Conservation (phyloP, 768 basidiomycete genomes). For the Collybia sordida region DNA sequence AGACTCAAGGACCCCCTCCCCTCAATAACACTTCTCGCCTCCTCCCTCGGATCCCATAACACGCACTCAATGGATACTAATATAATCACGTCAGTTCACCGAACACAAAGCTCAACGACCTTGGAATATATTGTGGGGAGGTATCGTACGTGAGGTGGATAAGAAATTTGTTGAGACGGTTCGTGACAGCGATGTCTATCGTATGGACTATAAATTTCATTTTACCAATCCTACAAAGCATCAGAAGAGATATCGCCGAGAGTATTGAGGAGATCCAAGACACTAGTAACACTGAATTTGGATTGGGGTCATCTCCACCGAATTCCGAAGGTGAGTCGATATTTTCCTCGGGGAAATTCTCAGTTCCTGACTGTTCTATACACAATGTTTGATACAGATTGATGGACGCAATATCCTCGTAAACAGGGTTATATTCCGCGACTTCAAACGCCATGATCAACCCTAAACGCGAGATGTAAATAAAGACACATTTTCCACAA, state of each 20-base stretch:
- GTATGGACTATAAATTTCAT: too few species aligned
- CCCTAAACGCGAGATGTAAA: constrained; percentile 39
- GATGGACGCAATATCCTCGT: constrained; percentile 99
- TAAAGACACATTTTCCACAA: constrained; percentile 3
- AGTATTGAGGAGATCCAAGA: constrained; percentile 47
- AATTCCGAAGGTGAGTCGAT: constrained; percentile 72
- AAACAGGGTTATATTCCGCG: constrained; percentile 95
- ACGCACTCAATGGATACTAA: too few species aligned
- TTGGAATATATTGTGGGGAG: too few species aligned
- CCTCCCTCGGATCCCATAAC: too few species aligned
- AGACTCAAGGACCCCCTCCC: too few species aligned
- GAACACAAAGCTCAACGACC: too few species aligned
- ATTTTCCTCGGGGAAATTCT: constrained; percentile 54
- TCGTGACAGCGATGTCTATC: too few species aligned
- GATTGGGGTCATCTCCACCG: constrained; percentile 66
- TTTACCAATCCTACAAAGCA: constrained; percentile 54
- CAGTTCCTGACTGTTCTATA: constrained; percentile 2
- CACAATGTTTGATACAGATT: too few species aligned
- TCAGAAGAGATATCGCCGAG: constrained; percentile 73
- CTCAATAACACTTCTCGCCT: too few species aligned
- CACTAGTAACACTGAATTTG: constrained; percentile 58
- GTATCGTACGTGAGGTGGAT: too few species aligned
- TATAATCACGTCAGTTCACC: too few species aligned
- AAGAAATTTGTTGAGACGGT: too few species aligned
- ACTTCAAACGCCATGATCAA: constrained; percentile 96